Conservation (phyloP, 169 alveolate species). For the Cryptosporidium meleagridis region DNA sequence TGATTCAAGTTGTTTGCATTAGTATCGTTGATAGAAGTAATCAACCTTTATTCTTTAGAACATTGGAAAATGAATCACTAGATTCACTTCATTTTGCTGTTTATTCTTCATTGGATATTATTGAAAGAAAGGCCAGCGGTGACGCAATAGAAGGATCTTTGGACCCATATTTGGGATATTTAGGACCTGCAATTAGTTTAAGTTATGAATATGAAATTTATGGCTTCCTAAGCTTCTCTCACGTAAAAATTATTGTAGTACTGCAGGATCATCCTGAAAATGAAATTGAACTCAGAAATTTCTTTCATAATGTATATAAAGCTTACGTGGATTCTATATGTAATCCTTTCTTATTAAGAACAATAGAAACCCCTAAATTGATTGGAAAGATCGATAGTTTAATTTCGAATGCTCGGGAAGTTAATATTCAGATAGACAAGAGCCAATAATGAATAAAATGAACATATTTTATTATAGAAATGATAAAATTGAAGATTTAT, state of each 20-base stretch:
- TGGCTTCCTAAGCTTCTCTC: constrained; percentile 72
- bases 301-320: constrained; percentile 36
- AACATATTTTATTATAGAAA: not conserved
- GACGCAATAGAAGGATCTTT: constrained; percentile 19
- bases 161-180: constrained; percentile 64
- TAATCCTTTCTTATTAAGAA: constrained; percentile 51
- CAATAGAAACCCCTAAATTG: constrained; percentile 70
- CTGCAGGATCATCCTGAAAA: constrained; percentile 73
- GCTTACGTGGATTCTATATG: constrained; percentile 66
- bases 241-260: constrained; percentile 43
- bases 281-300: constrained; percentile 34
- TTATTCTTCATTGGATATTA: constrained; percentile 48
- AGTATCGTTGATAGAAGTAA: constrained; percentile 53
- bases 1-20: constrained; percentile 50
- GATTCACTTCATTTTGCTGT: constrained; percentile 60
- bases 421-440: constrained; percentile 15
- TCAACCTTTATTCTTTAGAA: constrained; percentile 63
- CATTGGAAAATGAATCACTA: constrained; percentile 47
- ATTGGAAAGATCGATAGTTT: constrained; percentile 30
- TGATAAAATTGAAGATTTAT: not conserved
- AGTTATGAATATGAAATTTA: constrained; percentile 68
- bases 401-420: constrained; percentile 16
- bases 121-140: constrained; percentile 44
- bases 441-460: not conserved
- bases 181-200: constrained; percentile 68